phyloP scores from a whole-genome alignment of 305 asterid genomes.

The Coffea humblotiana region DNA sequence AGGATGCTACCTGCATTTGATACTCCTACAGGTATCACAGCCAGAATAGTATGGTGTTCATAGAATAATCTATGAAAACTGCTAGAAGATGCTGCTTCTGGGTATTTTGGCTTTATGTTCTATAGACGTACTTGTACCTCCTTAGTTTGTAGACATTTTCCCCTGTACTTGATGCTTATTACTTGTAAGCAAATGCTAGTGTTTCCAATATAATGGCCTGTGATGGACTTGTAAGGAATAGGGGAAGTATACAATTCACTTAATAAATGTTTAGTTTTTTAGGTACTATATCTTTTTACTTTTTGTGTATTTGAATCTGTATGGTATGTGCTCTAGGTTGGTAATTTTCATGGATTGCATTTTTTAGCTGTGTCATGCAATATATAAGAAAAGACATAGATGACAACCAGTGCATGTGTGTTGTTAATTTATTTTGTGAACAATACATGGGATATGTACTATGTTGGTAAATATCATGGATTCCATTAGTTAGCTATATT shows the following conservation, averaged over 20 bases:
- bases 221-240: background rate
- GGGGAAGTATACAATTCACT: background rate
- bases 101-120: background rate
- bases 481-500: background rate
- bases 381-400: background rate
- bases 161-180: background rate
- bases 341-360: background rate
- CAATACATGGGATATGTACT: background rate
- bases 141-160: background rate
- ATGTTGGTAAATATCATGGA: background rate
- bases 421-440: no score
- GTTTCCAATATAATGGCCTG: background rate
- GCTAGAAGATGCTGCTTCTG: background rate
- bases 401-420: background rate
- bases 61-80: background rate
- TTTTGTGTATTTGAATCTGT: background rate
- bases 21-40: slow-evolving; percentile 82
- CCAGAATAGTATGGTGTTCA: slow-evolving; percentile 4
- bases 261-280: background rate
- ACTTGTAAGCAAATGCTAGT: background rate
- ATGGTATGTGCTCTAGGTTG: background rate
- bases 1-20: slow-evolving; percentile 97
- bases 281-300: background rate
- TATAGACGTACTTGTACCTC: background rate
- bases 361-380: background rate